Base-by-base conservation (phyloP, 805 yeast genomes). In the Yarrowia phangngaensis region DNA sequence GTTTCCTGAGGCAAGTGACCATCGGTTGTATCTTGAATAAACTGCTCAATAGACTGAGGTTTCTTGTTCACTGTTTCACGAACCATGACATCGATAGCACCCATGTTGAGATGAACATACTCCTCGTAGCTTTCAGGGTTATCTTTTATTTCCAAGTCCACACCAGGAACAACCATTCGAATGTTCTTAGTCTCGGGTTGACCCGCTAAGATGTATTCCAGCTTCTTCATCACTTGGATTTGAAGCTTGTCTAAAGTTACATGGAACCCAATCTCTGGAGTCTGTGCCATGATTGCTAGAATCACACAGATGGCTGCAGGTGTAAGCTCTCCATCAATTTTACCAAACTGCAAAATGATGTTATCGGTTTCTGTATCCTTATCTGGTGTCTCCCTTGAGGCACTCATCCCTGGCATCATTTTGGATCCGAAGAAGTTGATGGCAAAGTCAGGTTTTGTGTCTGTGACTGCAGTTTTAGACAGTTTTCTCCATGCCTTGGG, bases 181-280 rank as follows among this genome's bases (percentile, higher is more conserved):
- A 75, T 11, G 51, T 73, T 78, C 19, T 60, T 58, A 5, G 71
- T 67, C n/a, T 61, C 55, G 1, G 71, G 64, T 0, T 63, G 54
- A 1, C 67, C 63, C 4, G 56, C 50, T 34, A 72, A 57, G 16
- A 65, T 60, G 6, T 43, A 55, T 16, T 55, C 27, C 45, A 56
- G 49, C 19, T 68, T 64, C 24, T 64, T 62, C 9, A 84, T 69
- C 2, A 82, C 74, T 8, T 76, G 75, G 13, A 76, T 61, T 52
- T 89, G 94, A 12, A 87, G 64, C 13, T 62, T 61, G 61, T 89
- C 96, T 56, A 88, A 65, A 4, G 78, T 68, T 9, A 71, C 68
- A 8, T 71, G 72, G 24, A 79, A 59, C 2, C 73, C 66, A 12
- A 67, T 65, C 13, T 62, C 63, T 17, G 68, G 65, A 11, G 66